phyloP scores from a whole-genome alignment of 805 yeast species.

The Lipomyces anomalus region DNA sequence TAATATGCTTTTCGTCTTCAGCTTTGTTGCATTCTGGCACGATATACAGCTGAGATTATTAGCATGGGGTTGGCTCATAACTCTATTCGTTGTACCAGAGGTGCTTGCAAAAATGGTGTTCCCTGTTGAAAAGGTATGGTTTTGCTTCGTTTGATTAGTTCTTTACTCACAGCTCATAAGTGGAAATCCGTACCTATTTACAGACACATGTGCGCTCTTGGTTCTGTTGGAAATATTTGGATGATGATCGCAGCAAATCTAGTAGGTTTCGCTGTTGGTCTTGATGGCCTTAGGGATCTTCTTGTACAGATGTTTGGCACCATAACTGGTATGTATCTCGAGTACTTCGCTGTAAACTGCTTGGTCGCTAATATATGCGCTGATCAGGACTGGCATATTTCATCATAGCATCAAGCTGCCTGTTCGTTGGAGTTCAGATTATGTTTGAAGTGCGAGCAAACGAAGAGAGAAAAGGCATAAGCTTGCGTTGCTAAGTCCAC shows the following conservation, averaged over 20 bases:
- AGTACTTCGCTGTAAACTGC: background rate
- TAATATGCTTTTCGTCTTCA: constrained; percentile 78
- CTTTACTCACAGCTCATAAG: constrained; percentile 25
- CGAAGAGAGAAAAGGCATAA: constrained; percentile 77
- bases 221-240: constrained; percentile 89
- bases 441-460: constrained; percentile 90
- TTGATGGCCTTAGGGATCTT: constrained; percentile 70
- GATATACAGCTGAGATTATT: constrained; percentile 82
- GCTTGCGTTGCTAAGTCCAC: constrained; percentile 58
- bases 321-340: constrained; percentile 43
- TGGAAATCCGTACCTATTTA: constrained; percentile 57
- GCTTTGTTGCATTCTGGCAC: constrained; percentile 98
- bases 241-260: constrained; percentile 96
- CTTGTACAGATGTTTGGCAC: constrained; percentile 70
- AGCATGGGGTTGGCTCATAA: constrained; percentile 95
- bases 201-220: constrained; percentile 75
- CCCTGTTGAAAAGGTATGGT: constrained; percentile 29
- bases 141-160: background rate
- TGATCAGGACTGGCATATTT: constrained; percentile 27
- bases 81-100: constrained; percentile 82
- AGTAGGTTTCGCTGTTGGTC: constrained; percentile 90
- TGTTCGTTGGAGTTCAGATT: constrained; percentile 81
- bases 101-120: constrained; percentile 49
- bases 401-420: constrained; percentile 59
- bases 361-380: background rate